Evolutionary conservation across 2,329 filamentous ascomycete species (phyloP).

Genomic region (Didymella exigua): DNA sequence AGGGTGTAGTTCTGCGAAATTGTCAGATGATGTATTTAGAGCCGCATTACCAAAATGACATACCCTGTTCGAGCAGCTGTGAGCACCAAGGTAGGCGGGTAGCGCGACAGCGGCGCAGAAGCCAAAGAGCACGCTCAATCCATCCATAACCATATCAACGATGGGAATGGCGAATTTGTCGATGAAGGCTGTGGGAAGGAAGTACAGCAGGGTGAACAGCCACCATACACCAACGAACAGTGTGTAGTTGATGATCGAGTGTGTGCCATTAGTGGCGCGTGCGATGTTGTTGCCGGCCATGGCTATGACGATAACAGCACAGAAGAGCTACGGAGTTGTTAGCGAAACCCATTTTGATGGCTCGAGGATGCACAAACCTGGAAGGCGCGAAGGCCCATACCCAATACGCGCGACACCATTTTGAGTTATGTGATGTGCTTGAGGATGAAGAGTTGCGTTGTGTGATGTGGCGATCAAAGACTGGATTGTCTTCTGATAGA

Average conservation of each 20-base stretch:
- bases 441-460: conserved; percentile 10
- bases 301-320: conserved; percentile 64
- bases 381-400: conserved; percentile 49
- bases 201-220: conserved; percentile 69
- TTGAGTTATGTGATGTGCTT: conserved; percentile 20
- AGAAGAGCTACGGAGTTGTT: conserved; percentile 58
- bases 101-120: conserved; percentile 74
- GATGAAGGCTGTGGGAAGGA: conserved; percentile 62
- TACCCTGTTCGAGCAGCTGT: conserved; percentile 69
- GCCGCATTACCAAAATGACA: conserved; percentile 29
- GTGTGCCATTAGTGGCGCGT: conserved; percentile 58
- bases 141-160: conserved; percentile 63
- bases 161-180: conserved; percentile 60
- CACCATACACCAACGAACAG: conserved; percentile 73
- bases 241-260: conserved; percentile 63
- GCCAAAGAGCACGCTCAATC: conserved; percentile 67
- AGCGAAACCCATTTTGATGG: background rate
- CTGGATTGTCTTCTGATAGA: background rate
- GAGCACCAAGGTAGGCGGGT: conserved; percentile 69
- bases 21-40: conserved; percentile 5
- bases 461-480: conserved; percentile 4
- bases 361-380: conserved; percentile 42
- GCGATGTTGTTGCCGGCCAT: conserved; percentile 68
- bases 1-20: conserved; percentile 47
- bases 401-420: conserved; percentile 51